phyloP scores from a whole-genome alignment of 805 yeast species.

The Candida lessepsii region DNA sequence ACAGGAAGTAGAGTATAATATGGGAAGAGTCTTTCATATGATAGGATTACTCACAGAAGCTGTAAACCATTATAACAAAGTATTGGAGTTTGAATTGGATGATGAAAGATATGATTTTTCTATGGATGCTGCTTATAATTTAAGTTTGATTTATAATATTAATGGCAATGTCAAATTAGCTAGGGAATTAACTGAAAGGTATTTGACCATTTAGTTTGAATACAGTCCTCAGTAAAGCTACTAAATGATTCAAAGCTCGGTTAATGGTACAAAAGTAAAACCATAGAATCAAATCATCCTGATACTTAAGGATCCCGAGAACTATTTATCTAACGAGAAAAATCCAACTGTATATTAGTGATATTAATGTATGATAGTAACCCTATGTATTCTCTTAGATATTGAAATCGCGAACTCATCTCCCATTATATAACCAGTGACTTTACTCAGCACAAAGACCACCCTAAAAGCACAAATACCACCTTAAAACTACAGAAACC shows the following conservation, averaged over 20 bases:
- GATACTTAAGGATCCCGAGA: no score
- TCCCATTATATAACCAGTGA: not conserved
- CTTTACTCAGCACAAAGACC: not conserved
- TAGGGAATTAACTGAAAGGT: slow-evolving; percentile 58
- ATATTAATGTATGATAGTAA: no score
- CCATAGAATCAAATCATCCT: no score
- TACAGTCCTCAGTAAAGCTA: no score
- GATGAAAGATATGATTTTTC: slow-evolving; percentile 56
- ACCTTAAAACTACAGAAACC: no score
- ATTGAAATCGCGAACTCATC: no score
- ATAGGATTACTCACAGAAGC: slow-evolving; percentile 78
- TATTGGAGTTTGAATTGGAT: slow-evolving; percentile 44
- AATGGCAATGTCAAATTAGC: slow-evolving; percentile 74
- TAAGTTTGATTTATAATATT: slow-evolving; percentile 68
- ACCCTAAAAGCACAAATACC: no score
- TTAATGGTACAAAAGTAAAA: no score
- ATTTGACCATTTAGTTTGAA: slow-evolving; percentile 47
- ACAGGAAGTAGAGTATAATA: slow-evolving; percentile 79
- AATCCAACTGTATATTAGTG: no score
- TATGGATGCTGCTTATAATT: slow-evolving; percentile 83
- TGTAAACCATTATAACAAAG: slow-evolving; percentile 67
- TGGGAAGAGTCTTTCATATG: slow-evolving; percentile 83
- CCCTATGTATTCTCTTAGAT: no score
- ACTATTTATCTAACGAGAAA: no score
- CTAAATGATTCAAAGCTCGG: no score